Evolutionary conservation across 306 rosid species (phyloP), one percentile per base, ranked within the genome.

Genomic region (Spatholobus suberectus): DNA sequence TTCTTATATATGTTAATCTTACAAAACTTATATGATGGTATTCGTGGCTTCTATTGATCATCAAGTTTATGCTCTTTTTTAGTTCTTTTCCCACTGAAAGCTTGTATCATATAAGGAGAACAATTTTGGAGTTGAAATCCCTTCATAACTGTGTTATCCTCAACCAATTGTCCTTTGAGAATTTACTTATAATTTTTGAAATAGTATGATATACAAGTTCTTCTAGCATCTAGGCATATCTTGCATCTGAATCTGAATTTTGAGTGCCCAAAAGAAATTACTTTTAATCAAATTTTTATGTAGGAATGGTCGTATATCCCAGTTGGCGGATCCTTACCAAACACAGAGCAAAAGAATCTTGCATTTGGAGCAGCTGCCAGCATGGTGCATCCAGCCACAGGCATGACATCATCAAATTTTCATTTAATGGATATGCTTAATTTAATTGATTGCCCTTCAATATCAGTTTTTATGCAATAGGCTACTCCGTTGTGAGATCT

Each of bases 341-440:
- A 94, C 85, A 96, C 97, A 80, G 98, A 86, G 84, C 99, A 96
- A 80, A 96, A 90, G 85, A 96, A 96, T 84, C 97, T 96, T 75
- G 99, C 98, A 65, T 94, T 93, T 84, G 99, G 99, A 83, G 96
- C 98, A 47, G 99, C 99, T 86, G 99, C 99, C 65, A 88, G 98
- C 87, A 90, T 96, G 98, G 99, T 96, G 85, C 99, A 96, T 88
- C 99, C 99, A 70, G 99, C 99, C 81, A 96, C 99, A 82, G 97
- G 98, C 87, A 88, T 72, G 77, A 79, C 44, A 58, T 49, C 37
- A 32, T 34, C 59, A 24, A 73, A 43, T 73, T 47, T 54, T 69
- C 24, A 38, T 72, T 65, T 72, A 43, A 35, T 29, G 75, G 59
- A 52, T 66, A 21, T 81, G 43, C 37, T 84, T 69, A 32, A 46